These are phyloP conservation scores for Zymoseptoria tritici DNA, from an alignment of 2,329 filamentous ascomycete species.

Conservation along the genomic window DNA sequence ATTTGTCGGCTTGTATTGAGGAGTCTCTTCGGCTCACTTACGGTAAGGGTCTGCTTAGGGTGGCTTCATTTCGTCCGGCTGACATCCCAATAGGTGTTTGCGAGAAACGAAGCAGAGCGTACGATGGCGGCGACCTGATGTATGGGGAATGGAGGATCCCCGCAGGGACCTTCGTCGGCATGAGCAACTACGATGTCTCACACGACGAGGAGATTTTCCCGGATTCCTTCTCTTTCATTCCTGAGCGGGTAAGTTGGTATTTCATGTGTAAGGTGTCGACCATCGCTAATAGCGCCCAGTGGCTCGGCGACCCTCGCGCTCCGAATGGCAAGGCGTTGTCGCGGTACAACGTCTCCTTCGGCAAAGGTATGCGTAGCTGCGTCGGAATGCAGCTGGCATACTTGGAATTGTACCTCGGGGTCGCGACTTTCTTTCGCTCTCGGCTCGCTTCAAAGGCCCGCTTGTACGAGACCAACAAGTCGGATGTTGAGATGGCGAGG, in stretches of 20 bases:
- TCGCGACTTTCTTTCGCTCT: constrained; percentile 8
- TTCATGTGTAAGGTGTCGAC: background rate
- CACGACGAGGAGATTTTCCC: constrained; percentile 13
- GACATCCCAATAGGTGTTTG: background rate
- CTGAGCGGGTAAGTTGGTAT: constrained; percentile 4
- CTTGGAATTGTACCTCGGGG: constrained; percentile 6
- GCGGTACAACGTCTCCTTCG: constrained; percentile 7
- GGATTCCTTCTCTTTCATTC: constrained; percentile 6
- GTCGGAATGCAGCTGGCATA: constrained; percentile 10
- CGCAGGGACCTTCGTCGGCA: constrained; percentile 7
- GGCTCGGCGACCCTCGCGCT: constrained; percentile 7
- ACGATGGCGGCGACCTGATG: constrained; percentile 6
- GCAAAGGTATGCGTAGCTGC: constrained; percentile 9
- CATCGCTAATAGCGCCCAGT: background rate
- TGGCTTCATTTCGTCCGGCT: background rate
- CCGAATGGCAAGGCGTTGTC: constrained; percentile 7
- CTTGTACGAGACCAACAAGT: constrained; percentile 1
- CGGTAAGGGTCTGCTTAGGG: constrained; percentile 5
- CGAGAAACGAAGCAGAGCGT: constrained; percentile 2
- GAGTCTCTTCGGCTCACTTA: constrained; percentile 16
- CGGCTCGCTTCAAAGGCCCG: constrained; percentile 1
- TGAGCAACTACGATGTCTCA: constrained; percentile 11
- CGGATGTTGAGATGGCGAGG: constrained; percentile 3
- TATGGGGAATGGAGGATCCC: constrained; percentile 13
- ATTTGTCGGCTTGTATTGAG: constrained; percentile 10